Evolutionary conservation across 2,329 filamentous ascomycete genomes (phyloP), one percentile per base, ranked within the genome.

Genomic region (Colletotrichum liaoningense): DNA sequence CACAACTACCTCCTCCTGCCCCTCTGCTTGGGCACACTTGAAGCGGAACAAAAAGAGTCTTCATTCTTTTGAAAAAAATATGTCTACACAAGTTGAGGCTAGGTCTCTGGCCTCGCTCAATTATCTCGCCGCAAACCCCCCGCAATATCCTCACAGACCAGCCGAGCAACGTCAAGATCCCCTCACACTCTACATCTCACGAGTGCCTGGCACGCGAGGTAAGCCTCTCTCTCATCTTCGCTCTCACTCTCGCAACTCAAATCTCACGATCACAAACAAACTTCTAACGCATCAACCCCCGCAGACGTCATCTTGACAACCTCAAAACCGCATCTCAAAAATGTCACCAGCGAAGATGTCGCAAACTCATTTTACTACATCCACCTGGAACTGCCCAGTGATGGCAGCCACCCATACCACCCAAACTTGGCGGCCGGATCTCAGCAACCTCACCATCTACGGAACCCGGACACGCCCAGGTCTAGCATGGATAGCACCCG

Each of bases 161-260:
- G 90, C 91, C 3, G 91, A 93, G 77, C 85, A 89, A 77, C 89
- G 86, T 75, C 89, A 92, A 75, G 91, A 94, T 63, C 91, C 94
- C 4, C 83, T 98, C 63, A 91, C 92, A 2, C 89, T 99, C 54
- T 99, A 99, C 83, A 97, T 99, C 76, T 95, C 96, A 46, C 88
- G 96, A 76, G 96, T 99, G 0, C 97, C 97, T 1, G 96, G 96
- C 26, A 97, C 94, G 75, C 91, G 92, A 92, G 94, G 95, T 95
- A 86, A 60, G 67, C 19, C 12, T 16, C 11, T 52, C 12, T 16
- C 11, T 33, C 16, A 57, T 76, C 85, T 81, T 28, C 57, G 42
- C 49, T 35, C 55, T 56, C 42, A 24, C 73, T 26, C 63, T 63
- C 54, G 52, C 67, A 76, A 76, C 76, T 76, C 73, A 19, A 42